A percentile compares a stretch with the other conserved stretches of the same genome.
These are phyloP conservation scores for Protomyces macrosporus DNA, from an alignment of 1,139 yeast genomes.

Conservation along the genomic window DNA sequence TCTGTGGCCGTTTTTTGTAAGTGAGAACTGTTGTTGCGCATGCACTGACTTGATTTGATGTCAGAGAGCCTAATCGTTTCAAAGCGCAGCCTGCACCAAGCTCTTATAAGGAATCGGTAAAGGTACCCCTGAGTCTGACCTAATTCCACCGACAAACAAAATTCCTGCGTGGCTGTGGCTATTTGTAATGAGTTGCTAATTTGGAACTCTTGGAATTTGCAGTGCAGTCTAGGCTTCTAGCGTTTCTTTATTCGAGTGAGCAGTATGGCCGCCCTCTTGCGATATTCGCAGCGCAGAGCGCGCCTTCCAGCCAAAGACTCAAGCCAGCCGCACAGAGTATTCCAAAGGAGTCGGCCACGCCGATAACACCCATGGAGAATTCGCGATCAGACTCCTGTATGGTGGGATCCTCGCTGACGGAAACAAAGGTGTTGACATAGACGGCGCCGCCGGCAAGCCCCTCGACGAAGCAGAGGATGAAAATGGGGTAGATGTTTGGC, in stretches of 20 bases:
- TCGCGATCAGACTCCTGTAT: conserved; percentile 57
- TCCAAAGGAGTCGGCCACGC: conserved; percentile 86
- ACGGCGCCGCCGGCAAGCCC: conserved; percentile 83
- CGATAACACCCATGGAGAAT: conserved; percentile 88
- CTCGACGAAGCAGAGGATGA: conserved; percentile 69
- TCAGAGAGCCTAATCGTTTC: too few species aligned
- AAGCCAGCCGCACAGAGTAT: conserved; percentile 73
- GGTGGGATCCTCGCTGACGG: conserved; percentile 56
- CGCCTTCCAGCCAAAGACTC: conserved; percentile 67
- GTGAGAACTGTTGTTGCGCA: too few species aligned
- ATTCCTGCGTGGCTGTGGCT: not conserved
- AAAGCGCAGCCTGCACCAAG: too few species aligned
- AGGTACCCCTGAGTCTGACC: too few species aligned
- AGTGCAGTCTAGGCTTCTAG: not conserved
- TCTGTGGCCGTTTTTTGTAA: too few species aligned
- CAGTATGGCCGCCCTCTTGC: conserved; percentile 44
- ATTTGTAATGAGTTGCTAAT: too few species aligned
- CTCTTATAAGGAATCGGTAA: too few species aligned
- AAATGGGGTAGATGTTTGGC: conserved; percentile 63
- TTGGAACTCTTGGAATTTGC: not conserved
- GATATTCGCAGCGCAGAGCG: conserved; percentile 64
- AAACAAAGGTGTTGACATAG: conserved; percentile 80
- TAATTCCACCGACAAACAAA: too few species aligned
- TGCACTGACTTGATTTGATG: too few species aligned
- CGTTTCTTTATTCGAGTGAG: conserved; percentile 25